phyloP scores from a whole-genome alignment of 2,329 filamentous ascomycete species.

The Trichoderma koningiopsis region DNA sequence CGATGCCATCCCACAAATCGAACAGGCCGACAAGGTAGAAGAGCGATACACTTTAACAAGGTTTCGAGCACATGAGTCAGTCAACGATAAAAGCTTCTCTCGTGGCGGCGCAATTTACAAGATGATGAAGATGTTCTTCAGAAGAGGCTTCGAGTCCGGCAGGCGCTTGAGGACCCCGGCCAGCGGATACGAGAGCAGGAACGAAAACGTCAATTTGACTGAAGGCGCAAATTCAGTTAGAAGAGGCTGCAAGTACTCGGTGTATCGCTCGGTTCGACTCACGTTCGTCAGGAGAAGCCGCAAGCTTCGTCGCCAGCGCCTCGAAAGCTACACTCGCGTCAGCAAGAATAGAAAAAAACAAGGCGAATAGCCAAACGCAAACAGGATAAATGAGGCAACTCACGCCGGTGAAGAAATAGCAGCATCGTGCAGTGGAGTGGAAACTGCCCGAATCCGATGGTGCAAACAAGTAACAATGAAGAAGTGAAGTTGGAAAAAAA shows the following conservation, averaged over 20 bases:
- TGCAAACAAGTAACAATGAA: neutral
- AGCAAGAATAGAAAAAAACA: neutral
- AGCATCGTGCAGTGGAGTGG: conserved; percentile 26
- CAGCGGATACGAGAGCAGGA: conserved; percentile 89
- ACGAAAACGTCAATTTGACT: conserved; percentile 94
- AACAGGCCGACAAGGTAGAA: conserved; percentile 96
- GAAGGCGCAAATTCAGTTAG: neutral
- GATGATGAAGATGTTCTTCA: conserved; percentile 88
- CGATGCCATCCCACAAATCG: conserved; percentile 83
- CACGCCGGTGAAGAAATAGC: conserved; percentile 31
- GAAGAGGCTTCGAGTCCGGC: conserved; percentile 78
- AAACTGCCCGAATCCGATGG: neutral
- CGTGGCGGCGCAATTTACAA: conserved; percentile 49
- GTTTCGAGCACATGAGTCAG: neutral
- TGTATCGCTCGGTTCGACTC: conserved; percentile 24
- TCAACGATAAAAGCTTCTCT: neutral
- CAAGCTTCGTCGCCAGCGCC: conserved; percentile 37
- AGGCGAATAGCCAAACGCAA: neutral
- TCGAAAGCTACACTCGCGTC: conserved; percentile 38
- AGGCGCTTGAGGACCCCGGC: conserved; percentile 86
- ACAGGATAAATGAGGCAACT: conserved; percentile 18
- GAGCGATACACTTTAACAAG: conserved; percentile 63
- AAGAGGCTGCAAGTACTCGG: neutral
- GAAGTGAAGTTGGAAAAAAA: neutral
- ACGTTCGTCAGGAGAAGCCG: conserved; percentile 45